Evolutionary conservation across 108 stramenopile species (phyloP).

Genomic region (Nitzschia inconspicua): DNA sequence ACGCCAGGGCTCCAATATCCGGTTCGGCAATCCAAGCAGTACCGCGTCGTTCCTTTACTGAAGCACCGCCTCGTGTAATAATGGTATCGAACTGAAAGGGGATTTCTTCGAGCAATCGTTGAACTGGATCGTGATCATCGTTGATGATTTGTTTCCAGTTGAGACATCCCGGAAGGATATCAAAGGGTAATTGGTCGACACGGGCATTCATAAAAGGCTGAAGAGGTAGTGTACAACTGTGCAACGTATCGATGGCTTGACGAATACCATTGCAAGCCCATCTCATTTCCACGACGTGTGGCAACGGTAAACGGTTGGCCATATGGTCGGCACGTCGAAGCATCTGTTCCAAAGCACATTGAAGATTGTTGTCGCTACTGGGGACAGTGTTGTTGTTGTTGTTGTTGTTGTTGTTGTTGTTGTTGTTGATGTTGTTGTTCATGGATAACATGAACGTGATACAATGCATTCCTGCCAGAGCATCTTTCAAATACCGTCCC

Average conservation of each 20-base stretch:
- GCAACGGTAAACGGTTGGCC: too few relatives aligned
- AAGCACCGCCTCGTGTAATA: slow-evolving; percentile 50
- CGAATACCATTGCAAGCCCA: too few relatives aligned
- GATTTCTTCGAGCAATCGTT: slow-evolving; percentile 31
- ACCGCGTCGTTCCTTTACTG: slow-evolving; percentile 61
- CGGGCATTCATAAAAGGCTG: not conserved
- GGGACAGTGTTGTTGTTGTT: too few relatives aligned
- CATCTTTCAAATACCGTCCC: too few relatives aligned
- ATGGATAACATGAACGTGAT: too few relatives aligned
- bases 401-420: too few relatives aligned
- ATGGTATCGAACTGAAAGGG: slow-evolving; percentile 65
- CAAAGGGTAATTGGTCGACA: slow-evolving; percentile 42
- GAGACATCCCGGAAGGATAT: slow-evolving; percentile 50
- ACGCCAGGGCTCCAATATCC: slow-evolving; percentile 67
- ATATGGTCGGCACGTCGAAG: too few relatives aligned
- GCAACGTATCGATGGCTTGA: slow-evolving; percentile 52
- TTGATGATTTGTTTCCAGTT: slow-evolving; percentile 31
- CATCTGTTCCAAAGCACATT: slow-evolving; percentile 40
- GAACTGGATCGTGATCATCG: not conserved
- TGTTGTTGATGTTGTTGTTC: too few relatives aligned
- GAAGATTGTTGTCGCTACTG: too few relatives aligned
- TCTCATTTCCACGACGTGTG: too few relatives aligned
- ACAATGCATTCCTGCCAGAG: too few relatives aligned
- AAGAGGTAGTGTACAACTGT: slow-evolving; percentile 22
- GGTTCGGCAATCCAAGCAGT: slow-evolving; percentile 71